These are phyloP conservation scores for Colletotrichum spaethianum DNA, from an alignment of 2,329 filamentous ascomycete genomes.

Conservation along the genomic window DNA sequence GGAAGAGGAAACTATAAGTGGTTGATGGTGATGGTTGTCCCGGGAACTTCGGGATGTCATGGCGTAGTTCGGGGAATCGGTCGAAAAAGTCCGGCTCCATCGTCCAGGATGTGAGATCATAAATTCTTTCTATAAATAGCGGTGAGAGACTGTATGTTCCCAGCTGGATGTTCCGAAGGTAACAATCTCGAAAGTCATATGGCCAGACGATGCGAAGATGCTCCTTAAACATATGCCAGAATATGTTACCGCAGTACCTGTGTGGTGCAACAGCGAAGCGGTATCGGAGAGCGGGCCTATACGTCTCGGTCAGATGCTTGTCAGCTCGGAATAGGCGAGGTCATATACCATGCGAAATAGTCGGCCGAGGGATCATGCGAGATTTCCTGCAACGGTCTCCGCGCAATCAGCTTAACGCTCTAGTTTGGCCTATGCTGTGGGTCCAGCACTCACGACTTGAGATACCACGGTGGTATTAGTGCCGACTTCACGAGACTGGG, in stretches of 20 bases:
- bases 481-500: slow-evolving; percentile 29
- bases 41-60: slow-evolving; percentile 48
- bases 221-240: slow-evolving; percentile 47
- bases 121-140: slow-evolving; percentile 43
- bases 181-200: slow-evolving; percentile 46
- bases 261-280: slow-evolving; percentile 49
- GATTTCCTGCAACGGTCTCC: slow-evolving; percentile 9
- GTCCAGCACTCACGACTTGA: slow-evolving; percentile 22
- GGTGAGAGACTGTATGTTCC: slow-evolving; percentile 45
- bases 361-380: slow-evolving; percentile 16
- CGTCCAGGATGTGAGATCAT: slow-evolving; percentile 48
- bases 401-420: neutral
- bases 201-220: slow-evolving; percentile 46
- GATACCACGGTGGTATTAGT: slow-evolving; percentile 22
- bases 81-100: slow-evolving; percentile 48
- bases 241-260: slow-evolving; percentile 48
- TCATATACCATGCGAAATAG: slow-evolving; percentile 16
- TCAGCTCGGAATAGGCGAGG: no score
- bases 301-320: neutral
- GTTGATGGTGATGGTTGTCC: neutral
- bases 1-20: neutral
- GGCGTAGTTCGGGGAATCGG: slow-evolving; percentile 46
- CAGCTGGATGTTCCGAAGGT: slow-evolving; percentile 43
- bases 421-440: neutral
- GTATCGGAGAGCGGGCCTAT: slow-evolving; percentile 49